Evolutionary conservation across 805 yeast genomes (phyloP).

Genomic region (Starmerella bombi): DNA sequence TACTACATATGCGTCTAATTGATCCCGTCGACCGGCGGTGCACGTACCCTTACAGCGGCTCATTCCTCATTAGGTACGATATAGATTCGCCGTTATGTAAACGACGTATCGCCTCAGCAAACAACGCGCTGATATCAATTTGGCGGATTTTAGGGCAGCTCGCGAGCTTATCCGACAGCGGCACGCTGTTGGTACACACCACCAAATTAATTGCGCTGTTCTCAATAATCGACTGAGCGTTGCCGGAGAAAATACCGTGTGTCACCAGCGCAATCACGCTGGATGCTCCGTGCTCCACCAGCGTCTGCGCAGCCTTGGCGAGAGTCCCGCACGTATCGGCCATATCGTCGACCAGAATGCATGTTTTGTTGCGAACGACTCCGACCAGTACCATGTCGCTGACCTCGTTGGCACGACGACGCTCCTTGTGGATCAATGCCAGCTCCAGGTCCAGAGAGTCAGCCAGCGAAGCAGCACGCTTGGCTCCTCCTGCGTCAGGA

Average conservation of each 20-base stretch:
- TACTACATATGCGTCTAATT: too few relatives aligned
- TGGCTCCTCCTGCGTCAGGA: slow-evolving; percentile 99
- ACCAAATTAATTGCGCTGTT: slow-evolving; percentile 54
- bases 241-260: slow-evolving; percentile 84
- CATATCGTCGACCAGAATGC: slow-evolving; percentile 90
- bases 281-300: slow-evolving; percentile 67
- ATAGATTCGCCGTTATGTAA: slow-evolving; percentile 94
- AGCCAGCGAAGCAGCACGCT: slow-evolving; percentile 88
- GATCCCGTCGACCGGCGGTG: too few relatives aligned
- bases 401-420: slow-evolving; percentile 90
- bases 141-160: slow-evolving; percentile 58
- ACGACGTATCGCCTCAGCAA: slow-evolving; percentile 90
- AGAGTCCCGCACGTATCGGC: slow-evolving; percentile 97
- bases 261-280: slow-evolving; percentile 88
- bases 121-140: slow-evolving; percentile 70
- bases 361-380: slow-evolving; percentile 70
- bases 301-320: slow-evolving; percentile 84
- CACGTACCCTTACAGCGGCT: slow-evolving; percentile 30
- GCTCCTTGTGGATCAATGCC: slow-evolving; percentile 92
- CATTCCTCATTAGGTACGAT: slow-evolving; percentile 69
- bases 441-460: slow-evolving; percentile 83
- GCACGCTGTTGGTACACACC: slow-evolving; percentile 89
- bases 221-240: slow-evolving; percentile 62
- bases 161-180: slow-evolving; percentile 51
- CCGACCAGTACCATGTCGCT: slow-evolving; percentile 93